phyloP scores from a whole-genome alignment of 2,329 filamentous ascomycete genomes.

The Calcarisporium arbuscula region DNA sequence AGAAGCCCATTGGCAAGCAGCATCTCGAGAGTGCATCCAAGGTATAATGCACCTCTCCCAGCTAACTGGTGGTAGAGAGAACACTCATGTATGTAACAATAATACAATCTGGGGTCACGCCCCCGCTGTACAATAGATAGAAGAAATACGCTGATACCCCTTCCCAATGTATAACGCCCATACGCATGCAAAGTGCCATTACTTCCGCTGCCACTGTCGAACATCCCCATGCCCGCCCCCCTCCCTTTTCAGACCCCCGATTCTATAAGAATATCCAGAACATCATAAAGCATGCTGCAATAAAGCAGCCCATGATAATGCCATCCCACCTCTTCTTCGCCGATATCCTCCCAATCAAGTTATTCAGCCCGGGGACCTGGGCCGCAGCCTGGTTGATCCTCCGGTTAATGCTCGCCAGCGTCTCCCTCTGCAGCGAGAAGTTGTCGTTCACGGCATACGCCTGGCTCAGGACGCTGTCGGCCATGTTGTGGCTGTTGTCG shows the following conservation, averaged over 20 bases:
- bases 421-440: constrained; percentile 83
- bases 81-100: constrained; percentile 16
- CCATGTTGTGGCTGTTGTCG: constrained; percentile 83
- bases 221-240: no score
- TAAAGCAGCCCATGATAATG: constrained; percentile 85
- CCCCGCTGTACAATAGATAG: constrained; percentile 25
- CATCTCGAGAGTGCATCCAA: constrained; percentile 22
- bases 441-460: constrained; percentile 95
- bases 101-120: background rate
- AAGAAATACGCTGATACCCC: constrained; percentile 29
- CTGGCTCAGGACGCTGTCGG: constrained; percentile 86
- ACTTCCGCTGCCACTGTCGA: no score
- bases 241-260: constrained; percentile 2
- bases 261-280: constrained; percentile 70
- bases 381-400: constrained; percentile 84
- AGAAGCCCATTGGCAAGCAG: constrained; percentile 24
- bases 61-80: constrained; percentile 12
- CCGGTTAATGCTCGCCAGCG: constrained; percentile 79
- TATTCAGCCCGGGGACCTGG: constrained; percentile 89
- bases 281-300: constrained; percentile 85
- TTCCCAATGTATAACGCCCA: constrained; percentile 23
- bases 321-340: constrained; percentile 92
- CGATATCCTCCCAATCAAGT: constrained; percentile 85
- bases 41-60: constrained; percentile 15
- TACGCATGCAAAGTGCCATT: constrained; percentile 14